Percentiles rank a stretch among this genome's conserved stretches.
These are phyloP conservation scores for Marasmius fiardii DNA, from an alignment of 1,284 basidiomycete species.

Conservation along the genomic window DNA sequence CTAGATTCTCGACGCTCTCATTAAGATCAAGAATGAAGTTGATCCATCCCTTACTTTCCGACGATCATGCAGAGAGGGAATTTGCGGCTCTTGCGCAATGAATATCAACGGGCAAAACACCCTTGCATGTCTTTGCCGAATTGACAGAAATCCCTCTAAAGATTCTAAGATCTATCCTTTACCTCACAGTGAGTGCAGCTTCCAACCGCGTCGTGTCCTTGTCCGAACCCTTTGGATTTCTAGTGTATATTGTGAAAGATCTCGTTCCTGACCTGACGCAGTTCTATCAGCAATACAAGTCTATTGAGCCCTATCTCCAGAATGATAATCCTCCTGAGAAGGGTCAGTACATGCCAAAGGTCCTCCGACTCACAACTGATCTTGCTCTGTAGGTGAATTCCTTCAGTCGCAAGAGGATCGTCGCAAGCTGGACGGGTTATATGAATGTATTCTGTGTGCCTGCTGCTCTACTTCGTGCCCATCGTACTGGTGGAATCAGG, in stretches of 20 bases:
- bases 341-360: slow-evolving; percentile 27
- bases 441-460: slow-evolving; percentile 93
- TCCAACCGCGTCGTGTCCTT: neutral
- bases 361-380: neutral
- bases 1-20: slow-evolving; percentile 86
- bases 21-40: slow-evolving; percentile 99
- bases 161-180: slow-evolving; percentile 95
- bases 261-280: slow-evolving; percentile 88
- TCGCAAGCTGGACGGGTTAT: slow-evolving; percentile 95
- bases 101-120: slow-evolving; percentile 99
- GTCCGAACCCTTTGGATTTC: neutral
- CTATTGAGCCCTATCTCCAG: slow-evolving; percentile 93
- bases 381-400: slow-evolving; percentile 56
- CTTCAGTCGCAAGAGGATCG: slow-evolving; percentile 91
- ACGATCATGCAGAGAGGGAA: slow-evolving; percentile 95
- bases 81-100: slow-evolving; percentile 99
- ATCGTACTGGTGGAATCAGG: slow-evolving; percentile 99
- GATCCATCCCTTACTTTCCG: slow-evolving; percentile 97
- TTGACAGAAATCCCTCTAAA: slow-evolving; percentile 73
- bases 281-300: slow-evolving; percentile 99
- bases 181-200: slow-evolving; percentile 81
- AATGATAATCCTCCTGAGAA: slow-evolving; percentile 86
- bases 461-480: slow-evolving; percentile 98
- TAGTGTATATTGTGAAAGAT: slow-evolving; percentile 99
- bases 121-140: slow-evolving; percentile 95